phyloP scores from a whole-genome alignment of 2,329 filamentous ascomycete genomes.

The Fusarium proliferatum region DNA sequence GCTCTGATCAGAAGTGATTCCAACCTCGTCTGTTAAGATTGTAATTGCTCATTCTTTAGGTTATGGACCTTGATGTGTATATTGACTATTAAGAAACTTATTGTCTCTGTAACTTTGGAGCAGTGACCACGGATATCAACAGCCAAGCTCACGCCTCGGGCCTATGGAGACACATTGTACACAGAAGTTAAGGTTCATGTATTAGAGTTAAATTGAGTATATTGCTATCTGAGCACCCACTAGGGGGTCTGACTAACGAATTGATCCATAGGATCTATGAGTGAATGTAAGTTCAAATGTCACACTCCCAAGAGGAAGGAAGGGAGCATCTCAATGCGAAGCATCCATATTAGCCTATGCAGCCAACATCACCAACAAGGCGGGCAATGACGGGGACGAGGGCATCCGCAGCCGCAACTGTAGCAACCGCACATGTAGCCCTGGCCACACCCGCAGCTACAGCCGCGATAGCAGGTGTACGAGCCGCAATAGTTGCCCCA shows the following conservation, averaged over 20 bases:
- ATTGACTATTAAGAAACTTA: no score
- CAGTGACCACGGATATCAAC: no score
- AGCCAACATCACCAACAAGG: not conserved
- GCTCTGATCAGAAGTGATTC: no score
- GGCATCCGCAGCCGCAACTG: not conserved
- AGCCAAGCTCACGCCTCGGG: accelerated
- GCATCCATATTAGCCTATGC: accelerated
- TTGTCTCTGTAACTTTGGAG: no score
- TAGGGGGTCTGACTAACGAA: not conserved
- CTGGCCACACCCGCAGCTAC: not conserved
- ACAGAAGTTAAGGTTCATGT: accelerated
- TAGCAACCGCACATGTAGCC: not conserved
- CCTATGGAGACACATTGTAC: accelerated
- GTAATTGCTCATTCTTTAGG: no score
- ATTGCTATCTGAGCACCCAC: not conserved
- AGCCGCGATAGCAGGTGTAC: not conserved
- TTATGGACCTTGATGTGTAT: no score
- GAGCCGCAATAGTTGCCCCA: not conserved
- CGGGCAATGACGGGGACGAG: not conserved
- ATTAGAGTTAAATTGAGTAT: not conserved
- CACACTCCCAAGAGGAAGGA: not conserved
- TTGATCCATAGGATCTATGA: not conserved
- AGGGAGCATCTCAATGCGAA: accelerated
- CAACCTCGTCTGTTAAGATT: no score
- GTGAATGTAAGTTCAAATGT: not conserved